A percentile compares a stretch with the other conserved stretches of the same genome.
Conservation (phyloP, 148 eudicot genomes). For the Limonium bicolor region DNA sequence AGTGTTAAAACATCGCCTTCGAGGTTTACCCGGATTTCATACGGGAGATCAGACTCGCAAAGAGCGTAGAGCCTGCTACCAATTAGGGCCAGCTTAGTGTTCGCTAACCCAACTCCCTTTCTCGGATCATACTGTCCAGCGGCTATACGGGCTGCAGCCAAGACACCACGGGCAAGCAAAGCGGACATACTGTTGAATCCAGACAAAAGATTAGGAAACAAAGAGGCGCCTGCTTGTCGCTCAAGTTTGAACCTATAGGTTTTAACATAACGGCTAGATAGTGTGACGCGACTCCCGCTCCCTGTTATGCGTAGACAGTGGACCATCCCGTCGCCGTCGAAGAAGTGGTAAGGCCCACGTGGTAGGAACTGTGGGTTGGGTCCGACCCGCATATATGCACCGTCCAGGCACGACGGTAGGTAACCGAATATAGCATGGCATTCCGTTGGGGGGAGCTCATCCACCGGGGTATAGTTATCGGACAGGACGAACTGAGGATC, state of each 20-base stretch:
- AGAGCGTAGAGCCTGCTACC: not conserved
- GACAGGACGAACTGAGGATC: conserved; percentile 1
- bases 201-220: conserved; percentile 2
- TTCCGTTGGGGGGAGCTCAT: conserved; percentile 12
- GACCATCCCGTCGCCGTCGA: conserved; percentile 9
- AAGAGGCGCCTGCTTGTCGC: not conserved
- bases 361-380: conserved; percentile 8
- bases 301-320: conserved; percentile 1
- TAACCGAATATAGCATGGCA: conserved; percentile 2
- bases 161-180: not conserved
- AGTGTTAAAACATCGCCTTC: conserved; percentile 27
- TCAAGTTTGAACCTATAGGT: conserved; percentile 4
- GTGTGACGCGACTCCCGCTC: conserved; percentile 2
- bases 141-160: not conserved
- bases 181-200: conserved; percentile 3
- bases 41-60: not conserved
- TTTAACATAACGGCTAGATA: conserved; percentile 7
- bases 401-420: conserved; percentile 7
- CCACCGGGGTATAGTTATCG: conserved; percentile 12
- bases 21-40: not conserved
- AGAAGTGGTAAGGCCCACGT: conserved; percentile 7
- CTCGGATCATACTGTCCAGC: not conserved
- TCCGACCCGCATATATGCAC: conserved; percentile 13
- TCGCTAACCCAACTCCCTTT: not conserved
- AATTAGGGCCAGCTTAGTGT: conserved; percentile 2